phyloP scores from a whole-genome alignment of 768 basidiomycete genomes.

The Phlebiopsis gigantea region DNA sequence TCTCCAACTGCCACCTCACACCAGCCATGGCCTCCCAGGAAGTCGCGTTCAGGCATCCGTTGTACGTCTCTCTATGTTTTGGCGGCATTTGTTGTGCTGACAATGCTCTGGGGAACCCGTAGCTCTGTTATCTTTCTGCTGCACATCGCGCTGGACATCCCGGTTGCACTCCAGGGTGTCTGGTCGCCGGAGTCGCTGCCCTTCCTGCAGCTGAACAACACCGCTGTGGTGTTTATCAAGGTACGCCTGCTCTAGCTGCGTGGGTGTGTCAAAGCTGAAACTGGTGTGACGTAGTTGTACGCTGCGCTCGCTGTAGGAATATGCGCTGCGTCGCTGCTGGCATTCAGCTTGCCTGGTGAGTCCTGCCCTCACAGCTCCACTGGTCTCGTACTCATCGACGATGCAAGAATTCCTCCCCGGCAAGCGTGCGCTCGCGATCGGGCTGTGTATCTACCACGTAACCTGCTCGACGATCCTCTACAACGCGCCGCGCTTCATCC shows the following conservation, averaged over 20 bases:
- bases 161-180: conserved; percentile 72
- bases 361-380: not conserved
- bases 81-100: not conserved
- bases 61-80: conserved; percentile 2
- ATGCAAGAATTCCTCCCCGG: conserved; percentile 80
- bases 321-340: conserved; percentile 59
- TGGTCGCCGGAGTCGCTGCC: conserved; percentile 59
- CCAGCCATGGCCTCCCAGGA: conserved; percentile 12
- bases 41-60: conserved; percentile 9
- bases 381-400: not conserved
- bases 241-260: conserved; percentile 33
- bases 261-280: not conserved
- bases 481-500: conserved; percentile 76
- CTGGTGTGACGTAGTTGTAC: conserved; percentile 49
- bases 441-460: conserved; percentile 71
- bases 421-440: conserved; percentile 77
- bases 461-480: conserved; percentile 68
- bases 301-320: conserved; percentile 55
- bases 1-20: not conserved
- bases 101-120: not conserved
- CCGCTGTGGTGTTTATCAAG: conserved; percentile 70
- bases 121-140: conserved; percentile 71
- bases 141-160: conserved; percentile 75
- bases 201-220: conserved; percentile 80
- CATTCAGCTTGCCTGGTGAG: conserved; percentile 67